Evolutionary conservation across 805 yeast genomes (phyloP).

Genomic region (Saturnispora sekii): DNA sequence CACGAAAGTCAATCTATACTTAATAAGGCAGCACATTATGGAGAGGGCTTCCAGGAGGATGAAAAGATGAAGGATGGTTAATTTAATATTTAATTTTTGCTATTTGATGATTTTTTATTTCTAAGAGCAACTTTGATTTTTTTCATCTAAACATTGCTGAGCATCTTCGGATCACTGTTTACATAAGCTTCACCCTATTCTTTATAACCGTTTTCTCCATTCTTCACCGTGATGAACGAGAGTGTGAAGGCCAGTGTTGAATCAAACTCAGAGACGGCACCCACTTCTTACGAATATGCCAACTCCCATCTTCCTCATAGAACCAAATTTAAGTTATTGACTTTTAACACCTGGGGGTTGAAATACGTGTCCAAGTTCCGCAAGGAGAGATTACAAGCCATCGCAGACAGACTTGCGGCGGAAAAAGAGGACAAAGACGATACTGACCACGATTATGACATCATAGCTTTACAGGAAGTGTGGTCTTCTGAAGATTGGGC

Average conservation of each 20-base stretch:
- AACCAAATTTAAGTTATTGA: constrained; percentile 39
- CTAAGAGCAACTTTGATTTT: too few relatives aligned
- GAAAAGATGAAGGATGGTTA: too few relatives aligned
- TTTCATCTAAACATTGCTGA: too few relatives aligned
- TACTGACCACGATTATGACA: constrained; percentile 45
- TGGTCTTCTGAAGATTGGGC: constrained; percentile 88
- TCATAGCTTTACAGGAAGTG: constrained; percentile 88
- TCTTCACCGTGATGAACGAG: too few relatives aligned
- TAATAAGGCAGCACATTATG: not conserved
- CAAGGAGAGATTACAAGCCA: constrained; percentile 53
- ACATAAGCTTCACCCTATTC: too few relatives aligned
- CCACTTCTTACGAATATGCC: not conserved
- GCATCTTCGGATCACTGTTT: too few relatives aligned
- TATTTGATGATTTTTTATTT: too few relatives aligned
- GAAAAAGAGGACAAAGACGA: constrained; percentile 14
- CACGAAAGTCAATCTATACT: constrained; percentile 15
- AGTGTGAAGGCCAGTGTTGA: not conserved
- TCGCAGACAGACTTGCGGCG: constrained; percentile 53
- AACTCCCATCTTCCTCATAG: not conserved
- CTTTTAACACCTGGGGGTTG: constrained; percentile 85
- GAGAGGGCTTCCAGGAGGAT: too few relatives aligned
- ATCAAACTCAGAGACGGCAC: not conserved
- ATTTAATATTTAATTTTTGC: too few relatives aligned
- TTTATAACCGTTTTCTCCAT: too few relatives aligned
- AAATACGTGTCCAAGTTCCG: constrained; percentile 73